Evolutionary conservation across 108 stramenopile species (phyloP).

Genomic region (Pseudonitzschia pungens): DNA sequence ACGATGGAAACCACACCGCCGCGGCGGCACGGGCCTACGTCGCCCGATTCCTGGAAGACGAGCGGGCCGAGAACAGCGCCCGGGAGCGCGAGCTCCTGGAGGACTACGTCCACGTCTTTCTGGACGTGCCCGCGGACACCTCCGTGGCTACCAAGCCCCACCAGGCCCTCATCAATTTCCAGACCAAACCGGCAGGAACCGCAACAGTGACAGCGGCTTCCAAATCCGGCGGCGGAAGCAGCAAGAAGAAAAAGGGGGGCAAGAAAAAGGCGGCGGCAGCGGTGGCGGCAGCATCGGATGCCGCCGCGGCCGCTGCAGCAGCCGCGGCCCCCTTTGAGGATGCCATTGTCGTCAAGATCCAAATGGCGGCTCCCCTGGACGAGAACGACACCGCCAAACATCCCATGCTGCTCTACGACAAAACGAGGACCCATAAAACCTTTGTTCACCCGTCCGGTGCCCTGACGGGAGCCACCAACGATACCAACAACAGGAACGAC

Average conservation of each 20-base stretch:
- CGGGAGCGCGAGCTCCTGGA: not conserved
- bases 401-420: conserved; percentile 68
- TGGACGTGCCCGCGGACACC: conserved; percentile 58
- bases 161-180: conserved; percentile 70
- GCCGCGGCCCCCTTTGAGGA: conserved; percentile 16
- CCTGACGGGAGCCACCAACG: not conserved
- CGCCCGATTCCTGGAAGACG: not conserved
- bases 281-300: not conserved
- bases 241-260: conserved; percentile 21
- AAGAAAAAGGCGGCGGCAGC: conserved; percentile 20
- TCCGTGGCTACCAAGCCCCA: conserved; percentile 48
- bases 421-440: conserved; percentile 44
- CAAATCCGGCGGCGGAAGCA: conserved; percentile 3
- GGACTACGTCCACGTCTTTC: conserved; percentile 58
- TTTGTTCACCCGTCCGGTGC: conserved; percentile 60
- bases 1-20: conserved; percentile 31
- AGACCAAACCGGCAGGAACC: conserved; percentile 19
- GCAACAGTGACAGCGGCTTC: not conserved
- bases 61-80: conserved; percentile 14
- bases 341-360: conserved; percentile 60
- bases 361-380: conserved; percentile 42
- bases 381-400: conserved; percentile 35
- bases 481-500: too few species aligned
- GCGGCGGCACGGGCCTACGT: conserved; percentile 35
- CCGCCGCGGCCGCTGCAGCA: not conserved